These are phyloP conservation scores for Pseudonectria buxi DNA, from an alignment of 2,329 filamentous ascomycete genomes.

Conservation along the genomic window DNA sequence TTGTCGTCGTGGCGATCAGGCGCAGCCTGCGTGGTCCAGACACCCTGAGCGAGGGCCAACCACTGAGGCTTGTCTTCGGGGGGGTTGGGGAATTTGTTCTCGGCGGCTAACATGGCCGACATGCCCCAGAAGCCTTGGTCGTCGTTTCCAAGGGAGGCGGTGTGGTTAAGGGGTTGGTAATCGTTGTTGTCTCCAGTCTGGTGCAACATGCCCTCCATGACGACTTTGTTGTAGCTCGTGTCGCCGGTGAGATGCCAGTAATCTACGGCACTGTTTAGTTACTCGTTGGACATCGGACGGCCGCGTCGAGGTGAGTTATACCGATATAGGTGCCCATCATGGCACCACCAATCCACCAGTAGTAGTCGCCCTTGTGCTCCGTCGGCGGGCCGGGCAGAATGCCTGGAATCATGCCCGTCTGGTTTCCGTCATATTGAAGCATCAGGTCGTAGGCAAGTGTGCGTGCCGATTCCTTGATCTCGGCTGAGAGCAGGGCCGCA, in stretches of 20 bases:
- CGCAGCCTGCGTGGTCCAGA: constrained; percentile 56
- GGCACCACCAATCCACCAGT: constrained; percentile 69
- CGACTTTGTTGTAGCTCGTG: constrained; percentile 51
- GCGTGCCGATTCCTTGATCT: constrained; percentile 40
- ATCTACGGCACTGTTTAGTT: constrained; percentile 25
- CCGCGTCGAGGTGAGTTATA: constrained; percentile 1
- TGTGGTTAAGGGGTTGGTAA: constrained; percentile 56
- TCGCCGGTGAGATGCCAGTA: constrained; percentile 66
- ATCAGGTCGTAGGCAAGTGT: constrained; percentile 45
- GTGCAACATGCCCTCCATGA: constrained; percentile 49
- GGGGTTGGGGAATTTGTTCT: constrained; percentile 56
- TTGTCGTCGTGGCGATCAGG: constrained; percentile 56
- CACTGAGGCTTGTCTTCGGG: constrained; percentile 48
- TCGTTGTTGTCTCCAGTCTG: constrained; percentile 51
- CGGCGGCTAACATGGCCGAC: constrained; percentile 60
- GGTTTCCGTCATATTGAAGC: constrained; percentile 44
- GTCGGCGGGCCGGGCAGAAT: constrained; percentile 51
- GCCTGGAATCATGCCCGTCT: constrained; percentile 46
- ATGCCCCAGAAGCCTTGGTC: constrained; percentile 67
- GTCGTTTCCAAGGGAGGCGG: constrained; percentile 57
- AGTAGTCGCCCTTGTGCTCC: constrained; percentile 46
- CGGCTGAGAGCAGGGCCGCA: constrained; percentile 25
- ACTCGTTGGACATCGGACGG: too few species aligned
- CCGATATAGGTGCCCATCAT: constrained; percentile 61
- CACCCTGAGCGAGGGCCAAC: constrained; percentile 61